Percentiles rank a stretch among this genome's conserved stretches.
phyloP scores from a whole-genome alignment of 1,284 basidiomycete species.

The Ceratobasidium sp. region DNA sequence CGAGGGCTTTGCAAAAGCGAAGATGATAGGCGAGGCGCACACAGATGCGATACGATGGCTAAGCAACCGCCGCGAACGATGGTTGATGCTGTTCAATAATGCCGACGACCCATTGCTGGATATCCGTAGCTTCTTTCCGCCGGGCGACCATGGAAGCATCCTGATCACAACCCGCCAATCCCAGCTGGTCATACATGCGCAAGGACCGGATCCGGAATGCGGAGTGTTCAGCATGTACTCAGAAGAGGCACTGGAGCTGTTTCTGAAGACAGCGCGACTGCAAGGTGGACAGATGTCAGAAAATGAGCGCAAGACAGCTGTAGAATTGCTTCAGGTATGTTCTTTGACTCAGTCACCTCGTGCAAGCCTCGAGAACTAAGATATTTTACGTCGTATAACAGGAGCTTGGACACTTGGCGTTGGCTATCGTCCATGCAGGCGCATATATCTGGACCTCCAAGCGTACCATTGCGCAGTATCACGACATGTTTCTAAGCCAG shows the following conservation, averaged over 20 bases:
- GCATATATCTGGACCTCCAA: constrained; percentile 3
- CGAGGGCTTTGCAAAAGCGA: constrained; percentile 6
- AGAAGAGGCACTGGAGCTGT: neutral
- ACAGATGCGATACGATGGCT: constrained; percentile 14
- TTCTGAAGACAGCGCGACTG: constrained; percentile 1
- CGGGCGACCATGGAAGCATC: constrained; percentile 1
- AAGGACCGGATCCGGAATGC: neutral
- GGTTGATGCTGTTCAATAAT: constrained; percentile 23
- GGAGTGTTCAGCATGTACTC: neutral
- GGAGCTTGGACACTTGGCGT: constrained; percentile 31
- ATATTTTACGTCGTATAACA: neutral
- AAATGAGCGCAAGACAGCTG: neutral
- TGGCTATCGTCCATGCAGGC: constrained; percentile 43
- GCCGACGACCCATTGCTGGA: neutral
- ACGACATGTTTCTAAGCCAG: neutral
- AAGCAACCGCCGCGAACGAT: neutral
- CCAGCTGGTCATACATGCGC: neutral
- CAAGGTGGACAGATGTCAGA: neutral
- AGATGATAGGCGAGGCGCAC: neutral
- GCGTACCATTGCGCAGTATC: neutral
- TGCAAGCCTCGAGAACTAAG: too few relatives aligned
- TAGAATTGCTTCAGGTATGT: neutral
- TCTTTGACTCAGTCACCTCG: neutral
- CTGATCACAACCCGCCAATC: constrained; percentile 13
- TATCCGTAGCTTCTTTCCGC: neutral